Evolutionary conservation across 2,329 filamentous ascomycete genomes (phyloP).

Genomic region (Mariannaea sp.): DNA sequence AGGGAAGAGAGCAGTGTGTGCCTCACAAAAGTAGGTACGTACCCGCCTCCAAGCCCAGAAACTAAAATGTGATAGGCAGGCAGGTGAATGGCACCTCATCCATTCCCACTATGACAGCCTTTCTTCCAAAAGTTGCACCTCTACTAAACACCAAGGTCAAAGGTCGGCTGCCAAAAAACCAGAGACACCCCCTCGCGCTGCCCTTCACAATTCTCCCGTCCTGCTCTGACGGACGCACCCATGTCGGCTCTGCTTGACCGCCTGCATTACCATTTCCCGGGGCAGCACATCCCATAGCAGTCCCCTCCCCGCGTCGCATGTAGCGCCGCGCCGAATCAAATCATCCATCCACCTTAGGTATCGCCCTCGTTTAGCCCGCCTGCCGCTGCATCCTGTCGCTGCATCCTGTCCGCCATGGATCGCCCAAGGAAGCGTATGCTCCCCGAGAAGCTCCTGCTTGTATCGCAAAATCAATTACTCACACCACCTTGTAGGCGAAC

Average conservation of each 20-base stretch:
- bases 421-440: conserved; percentile 66
- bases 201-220: conserved; percentile 31
- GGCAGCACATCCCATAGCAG: conserved; percentile 50
- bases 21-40: not conserved
- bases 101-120: conserved; percentile 4
- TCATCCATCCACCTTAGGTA: conserved; percentile 26
- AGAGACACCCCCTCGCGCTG: conserved; percentile 25
- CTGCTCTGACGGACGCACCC: conserved; percentile 43
- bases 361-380: conserved; percentile 32
- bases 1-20: too few relatives aligned
- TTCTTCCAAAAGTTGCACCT: conserved; percentile 20
- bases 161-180: conserved; percentile 25
- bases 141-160: conserved; percentile 20
- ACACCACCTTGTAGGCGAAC: conserved; percentile 68
- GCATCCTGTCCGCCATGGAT: conserved; percentile 59
- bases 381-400: conserved; percentile 14
- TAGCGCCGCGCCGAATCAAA: conserved; percentile 44
- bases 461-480: conserved; percentile 16
- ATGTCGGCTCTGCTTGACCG: conserved; percentile 47
- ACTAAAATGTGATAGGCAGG: not conserved
- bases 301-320: conserved; percentile 51
- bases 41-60: not conserved
- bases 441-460: not conserved
- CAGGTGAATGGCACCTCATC: not conserved
- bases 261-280: conserved; percentile 43